Evolutionary conservation across 352 stramenopile species (phyloP).

Genomic region (Blastocystis sp.): DNA sequence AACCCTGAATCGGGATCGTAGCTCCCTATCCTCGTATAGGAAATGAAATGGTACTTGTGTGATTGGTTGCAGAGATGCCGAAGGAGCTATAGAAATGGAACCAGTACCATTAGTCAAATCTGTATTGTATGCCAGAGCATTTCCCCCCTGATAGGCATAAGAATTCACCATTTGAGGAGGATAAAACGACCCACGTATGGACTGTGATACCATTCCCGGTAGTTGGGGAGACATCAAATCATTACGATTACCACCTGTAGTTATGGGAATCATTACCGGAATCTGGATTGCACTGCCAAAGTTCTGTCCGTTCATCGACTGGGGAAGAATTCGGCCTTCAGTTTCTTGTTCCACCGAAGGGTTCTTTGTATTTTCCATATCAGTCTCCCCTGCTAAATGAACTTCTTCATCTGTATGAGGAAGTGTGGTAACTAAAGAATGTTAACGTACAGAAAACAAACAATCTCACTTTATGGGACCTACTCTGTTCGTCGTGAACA

Average conservation of each 20-base stretch:
- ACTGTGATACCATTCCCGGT: constrained; percentile 11
- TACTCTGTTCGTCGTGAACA: constrained; percentile 20
- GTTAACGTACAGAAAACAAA: neutral
- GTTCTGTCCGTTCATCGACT: constrained; percentile 3
- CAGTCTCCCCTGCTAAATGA: neutral
- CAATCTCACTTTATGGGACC: neutral
- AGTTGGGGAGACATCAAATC: constrained; percentile 25
- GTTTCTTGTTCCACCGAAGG: neutral
- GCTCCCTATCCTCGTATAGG: neutral
- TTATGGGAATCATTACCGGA: constrained; percentile 28
- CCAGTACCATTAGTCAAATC: constrained; percentile 14
- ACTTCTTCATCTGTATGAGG: constrained; percentile 7
- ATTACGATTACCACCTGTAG: neutral
- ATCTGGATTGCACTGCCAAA: constrained; percentile 29
- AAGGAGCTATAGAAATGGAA: constrained; percentile 12
- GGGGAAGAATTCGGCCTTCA: neutral
- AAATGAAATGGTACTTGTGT: neutral
- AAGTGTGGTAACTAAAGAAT: neutral
- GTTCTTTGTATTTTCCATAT: constrained; percentile 2
- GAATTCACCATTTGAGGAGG: constrained; percentile 2
- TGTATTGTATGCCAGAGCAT: neutral
- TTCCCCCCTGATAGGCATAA: neutral
- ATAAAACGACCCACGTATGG: constrained; percentile 23
- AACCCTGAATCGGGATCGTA: neutral
- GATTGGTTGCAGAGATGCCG: constrained; percentile 11